Percentiles rank a stretch among this genome's conserved stretches.
phyloP scores from a whole-genome alignment of 306 rosid species.

The Begonia masoniana region DNA sequence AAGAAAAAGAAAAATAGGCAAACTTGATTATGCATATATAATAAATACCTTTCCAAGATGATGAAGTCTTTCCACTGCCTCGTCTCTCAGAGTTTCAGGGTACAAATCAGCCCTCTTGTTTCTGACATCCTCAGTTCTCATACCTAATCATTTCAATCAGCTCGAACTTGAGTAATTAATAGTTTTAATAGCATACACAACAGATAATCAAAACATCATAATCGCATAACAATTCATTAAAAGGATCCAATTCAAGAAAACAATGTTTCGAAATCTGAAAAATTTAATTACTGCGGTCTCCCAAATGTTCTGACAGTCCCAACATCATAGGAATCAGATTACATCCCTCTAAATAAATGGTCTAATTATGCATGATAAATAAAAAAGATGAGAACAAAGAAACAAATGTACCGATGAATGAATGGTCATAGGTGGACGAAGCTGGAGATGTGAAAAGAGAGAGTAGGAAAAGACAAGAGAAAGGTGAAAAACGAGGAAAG shows the following conservation, averaged over 20 bases:
- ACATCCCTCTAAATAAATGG: not conserved
- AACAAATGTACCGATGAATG: slow-evolving; percentile 24
- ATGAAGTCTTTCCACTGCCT: slow-evolving; percentile 62
- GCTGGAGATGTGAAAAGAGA: slow-evolving; percentile 14
- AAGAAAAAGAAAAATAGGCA: not conserved
- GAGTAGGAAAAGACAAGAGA: slow-evolving; percentile 12
- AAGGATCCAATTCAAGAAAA: too few relatives aligned
- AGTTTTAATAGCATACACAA: not conserved
- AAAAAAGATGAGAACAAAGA: not conserved
- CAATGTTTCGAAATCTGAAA: not conserved
- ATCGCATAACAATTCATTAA: too few relatives aligned
- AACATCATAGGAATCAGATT: not conserved
- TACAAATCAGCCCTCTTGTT: slow-evolving; percentile 39
- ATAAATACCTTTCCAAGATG: slow-evolving; percentile 63
- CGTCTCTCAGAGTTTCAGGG: slow-evolving; percentile 65
- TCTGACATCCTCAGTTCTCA: slow-evolving; percentile 38
- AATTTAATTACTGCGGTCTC: not conserved
- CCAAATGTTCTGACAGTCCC: not conserved
- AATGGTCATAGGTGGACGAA: slow-evolving; percentile 16
- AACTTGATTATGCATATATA: not conserved
- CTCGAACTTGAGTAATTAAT: slow-evolving; percentile 6
- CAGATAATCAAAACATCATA: not conserved
- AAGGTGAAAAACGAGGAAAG: slow-evolving; percentile 1
- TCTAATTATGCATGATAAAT: not conserved
- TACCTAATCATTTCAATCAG: slow-evolving; percentile 31